These are phyloP conservation scores for Galerina marginata DNA, from an alignment of 768 basidiomycete species.

Conservation along the genomic window DNA sequence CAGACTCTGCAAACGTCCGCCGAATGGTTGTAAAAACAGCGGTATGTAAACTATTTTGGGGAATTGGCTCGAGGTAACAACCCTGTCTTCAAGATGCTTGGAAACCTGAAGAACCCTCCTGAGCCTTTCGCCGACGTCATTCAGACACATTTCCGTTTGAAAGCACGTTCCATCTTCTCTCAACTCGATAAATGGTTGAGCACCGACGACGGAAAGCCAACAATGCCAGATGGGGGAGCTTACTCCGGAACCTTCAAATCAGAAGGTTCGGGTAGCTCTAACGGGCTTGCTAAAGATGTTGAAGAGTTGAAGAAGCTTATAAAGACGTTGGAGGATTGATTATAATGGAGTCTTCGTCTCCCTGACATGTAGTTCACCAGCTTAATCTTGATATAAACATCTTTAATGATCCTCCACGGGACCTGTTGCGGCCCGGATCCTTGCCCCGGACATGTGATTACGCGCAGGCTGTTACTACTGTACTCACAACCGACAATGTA, in stretches of 20 bases:
- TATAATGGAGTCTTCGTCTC: not conserved
- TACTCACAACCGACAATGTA: slow-evolving; percentile 10
- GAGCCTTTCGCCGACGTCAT: slow-evolving; percentile 89
- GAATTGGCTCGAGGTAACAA: slow-evolving; percentile 1
- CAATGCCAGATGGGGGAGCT: slow-evolving; percentile 59
- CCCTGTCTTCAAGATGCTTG: slow-evolving; percentile 67
- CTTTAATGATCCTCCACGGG: not conserved
- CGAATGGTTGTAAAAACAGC: slow-evolving; percentile 92
- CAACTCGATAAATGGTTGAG: slow-evolving; percentile 84
- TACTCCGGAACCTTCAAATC: slow-evolving; percentile 32
- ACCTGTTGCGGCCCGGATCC: not conserved
- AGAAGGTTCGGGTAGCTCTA: slow-evolving; percentile 50
- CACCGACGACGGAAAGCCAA: slow-evolving; percentile 73
- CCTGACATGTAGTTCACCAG: not conserved
- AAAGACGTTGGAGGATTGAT: slow-evolving; percentile 43
- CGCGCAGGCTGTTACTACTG: no score
- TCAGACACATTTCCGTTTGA: slow-evolving; percentile 89
- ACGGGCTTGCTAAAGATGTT: slow-evolving; percentile 71
- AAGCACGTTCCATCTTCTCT: slow-evolving; percentile 66
- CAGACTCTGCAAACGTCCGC: slow-evolving; percentile 91
- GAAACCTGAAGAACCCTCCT: slow-evolving; percentile 79
- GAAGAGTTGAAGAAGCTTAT: slow-evolving; percentile 71
- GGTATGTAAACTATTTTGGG: slow-evolving; percentile 44
- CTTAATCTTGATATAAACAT: no score
- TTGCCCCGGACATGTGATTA: not conserved